Conservation (phyloP, 2,329 filamentous ascomycete genomes). For the Fusarium haematococcum region DNA sequence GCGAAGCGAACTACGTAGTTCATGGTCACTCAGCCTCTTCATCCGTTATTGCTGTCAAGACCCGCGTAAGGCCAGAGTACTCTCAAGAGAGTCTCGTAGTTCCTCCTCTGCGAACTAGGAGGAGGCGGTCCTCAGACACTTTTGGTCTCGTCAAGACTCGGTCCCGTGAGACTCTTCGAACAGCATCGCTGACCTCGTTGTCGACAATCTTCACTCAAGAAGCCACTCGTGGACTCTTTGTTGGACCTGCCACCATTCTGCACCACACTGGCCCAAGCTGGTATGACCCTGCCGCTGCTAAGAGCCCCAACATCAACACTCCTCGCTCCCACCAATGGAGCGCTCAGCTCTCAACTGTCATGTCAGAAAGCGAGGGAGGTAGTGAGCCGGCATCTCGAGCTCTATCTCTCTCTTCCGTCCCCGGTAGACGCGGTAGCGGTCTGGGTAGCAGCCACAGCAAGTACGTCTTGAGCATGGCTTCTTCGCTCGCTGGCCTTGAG, state of each 20-base stretch:
- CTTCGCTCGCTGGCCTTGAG: slow-evolving; percentile 60
- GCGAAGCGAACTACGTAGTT: slow-evolving; percentile 66
- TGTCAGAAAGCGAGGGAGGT: slow-evolving; percentile 69
- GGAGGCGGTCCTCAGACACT: slow-evolving; percentile 61
- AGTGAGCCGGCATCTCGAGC: slow-evolving; percentile 63
- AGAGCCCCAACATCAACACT: slow-evolving; percentile 23
- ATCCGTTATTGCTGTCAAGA: slow-evolving; percentile 49
- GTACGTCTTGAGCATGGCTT: slow-evolving; percentile 69
- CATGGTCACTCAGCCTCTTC: slow-evolving; percentile 59
- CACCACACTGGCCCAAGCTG: slow-evolving; percentile 41
- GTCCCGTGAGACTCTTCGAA: slow-evolving; percentile 65
- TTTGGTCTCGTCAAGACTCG: slow-evolving; percentile 62
- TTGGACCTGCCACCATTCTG: slow-evolving; percentile 42
- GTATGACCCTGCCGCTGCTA: slow-evolving; percentile 30
- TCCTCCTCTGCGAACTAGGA: slow-evolving; percentile 63
- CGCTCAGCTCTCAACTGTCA: slow-evolving; percentile 72
- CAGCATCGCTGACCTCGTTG: slow-evolving; percentile 67
- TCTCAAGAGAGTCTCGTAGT: slow-evolving; percentile 73
- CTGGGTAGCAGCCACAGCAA: slow-evolving; percentile 63
- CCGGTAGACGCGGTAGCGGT: slow-evolving; percentile 62
- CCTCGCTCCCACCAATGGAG: slow-evolving; percentile 69
- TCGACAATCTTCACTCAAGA: slow-evolving; percentile 66
- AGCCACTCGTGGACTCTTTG: slow-evolving; percentile 50
- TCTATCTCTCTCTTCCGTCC: slow-evolving; percentile 56
- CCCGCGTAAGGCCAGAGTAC: slow-evolving; percentile 57